Evolutionary conservation across 352 stramenopile species (phyloP), one percentile per base, ranked within the genome.

Genomic region (Lagenidium sp.): DNA sequence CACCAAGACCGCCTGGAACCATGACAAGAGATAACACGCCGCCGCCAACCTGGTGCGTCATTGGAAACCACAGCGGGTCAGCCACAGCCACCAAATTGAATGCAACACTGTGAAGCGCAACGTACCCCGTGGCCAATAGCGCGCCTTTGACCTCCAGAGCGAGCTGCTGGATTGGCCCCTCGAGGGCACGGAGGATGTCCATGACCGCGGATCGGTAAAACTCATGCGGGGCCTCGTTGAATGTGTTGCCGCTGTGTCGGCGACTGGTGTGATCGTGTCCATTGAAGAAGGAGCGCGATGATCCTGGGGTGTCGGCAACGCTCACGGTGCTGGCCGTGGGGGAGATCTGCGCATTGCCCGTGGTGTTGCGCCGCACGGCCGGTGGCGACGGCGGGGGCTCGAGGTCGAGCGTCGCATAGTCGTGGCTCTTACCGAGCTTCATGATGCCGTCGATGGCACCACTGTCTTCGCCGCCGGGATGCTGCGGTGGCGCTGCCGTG

Each of bases 81-180:
- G n/a, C n/a, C n/a, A n/a, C n/a, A 43, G 18, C 29, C 5, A 20
- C 15, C 39, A 10, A 31, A 10, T 21, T 10, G 21, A 2, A 53
- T 29, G 51, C 7, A 23, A 35, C 8, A 32, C 15, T 41, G 8
- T 32, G 8, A 32, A 32, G 28, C 15, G 2, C 25, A 22, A 58
- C 71, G 22, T 50, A 89, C 71, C 81, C 81, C 0, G 81, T 90
- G 18, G 81, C 76, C 31, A 94, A 53, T 18, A 94, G 43, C 29
- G 81, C 81, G n/a, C 81, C 77, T 48, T 91, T 91, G 21, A 83
- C 69, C 49, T 94, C 78, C 37, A 91, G 67, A 18, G 78, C 67
- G 19, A 94, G 58, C 39, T 84, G 63, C 7, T 82, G 63, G 44
- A 94, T 66, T 1, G 78, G 75, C 19, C 70, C 63, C 39, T 86